Percentiles rank a stretch among this genome's conserved stretches.
Conservation (phyloP, 768 basidiomycete genomes). For the Cystobasidium tubakii region DNA sequence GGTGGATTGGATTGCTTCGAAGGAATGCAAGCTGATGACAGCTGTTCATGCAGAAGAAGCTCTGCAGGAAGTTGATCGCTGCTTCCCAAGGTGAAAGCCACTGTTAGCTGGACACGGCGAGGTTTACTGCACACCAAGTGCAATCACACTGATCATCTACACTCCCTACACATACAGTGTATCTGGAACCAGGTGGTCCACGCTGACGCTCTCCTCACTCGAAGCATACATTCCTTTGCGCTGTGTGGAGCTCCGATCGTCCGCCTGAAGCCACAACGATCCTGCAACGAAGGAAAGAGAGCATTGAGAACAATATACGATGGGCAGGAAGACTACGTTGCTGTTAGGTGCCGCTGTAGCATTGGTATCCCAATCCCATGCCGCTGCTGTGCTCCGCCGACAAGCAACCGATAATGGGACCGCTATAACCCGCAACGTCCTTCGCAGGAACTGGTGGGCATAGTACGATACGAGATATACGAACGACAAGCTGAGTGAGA, state of each 20-base stretch:
- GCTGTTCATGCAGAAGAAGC: not conserved
- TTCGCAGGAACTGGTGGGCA: slow-evolving; percentile 25
- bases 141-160: not conserved
- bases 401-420: not conserved
- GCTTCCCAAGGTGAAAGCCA: too few species aligned
- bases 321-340: not conserved
- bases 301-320: not conserved
- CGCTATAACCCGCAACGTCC: not conserved
- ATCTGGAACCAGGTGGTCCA: too few species aligned
- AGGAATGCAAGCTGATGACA: not conserved
- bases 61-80: not conserved
- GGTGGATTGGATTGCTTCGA: not conserved
- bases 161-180: too few species aligned
- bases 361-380: not conserved
- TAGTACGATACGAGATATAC: too few species aligned
- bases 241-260: not conserved
- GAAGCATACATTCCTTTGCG: too few species aligned
- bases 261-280: not conserved
- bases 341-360: not conserved
- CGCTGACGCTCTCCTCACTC: too few species aligned
- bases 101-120: not conserved
- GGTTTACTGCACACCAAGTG: not conserved
- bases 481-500: not conserved
- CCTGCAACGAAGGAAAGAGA: not conserved
- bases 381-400: not conserved